Evolutionary conservation across 2,329 filamentous ascomycete species (phyloP).

Genomic region (Dactylellina parvicollis): DNA sequence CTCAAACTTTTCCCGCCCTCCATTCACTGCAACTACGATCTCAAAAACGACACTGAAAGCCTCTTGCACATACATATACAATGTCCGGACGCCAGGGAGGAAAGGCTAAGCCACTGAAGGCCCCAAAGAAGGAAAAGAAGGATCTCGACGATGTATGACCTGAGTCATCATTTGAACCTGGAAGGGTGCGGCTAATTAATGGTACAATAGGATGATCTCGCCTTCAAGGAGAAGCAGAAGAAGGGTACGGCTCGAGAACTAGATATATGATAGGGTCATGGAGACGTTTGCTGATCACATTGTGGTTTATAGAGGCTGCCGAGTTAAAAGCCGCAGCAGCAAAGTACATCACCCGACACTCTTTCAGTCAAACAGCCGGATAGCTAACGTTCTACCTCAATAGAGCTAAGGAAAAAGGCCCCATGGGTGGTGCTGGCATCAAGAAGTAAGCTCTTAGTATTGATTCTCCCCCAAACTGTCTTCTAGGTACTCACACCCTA

Average conservation of each 20-base stretch:
- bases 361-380: not conserved
- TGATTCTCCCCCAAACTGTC: not conserved
- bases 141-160: constrained; percentile 44
- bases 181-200: not conserved
- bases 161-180: not conserved
- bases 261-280: not conserved
- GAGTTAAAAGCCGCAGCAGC: constrained; percentile 57
- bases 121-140: constrained; percentile 57
- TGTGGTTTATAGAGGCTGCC: constrained; percentile 55
- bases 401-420: constrained; percentile 38
- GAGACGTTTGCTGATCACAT: constrained; percentile 10
- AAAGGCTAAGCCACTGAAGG: constrained; percentile 59
- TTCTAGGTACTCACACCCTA: constrained; percentile 4
- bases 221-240: constrained; percentile 58
- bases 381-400: constrained; percentile 15
- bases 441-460: constrained; percentile 55
- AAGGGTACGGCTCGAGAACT: constrained; percentile 49
- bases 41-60: constrained; percentile 5
- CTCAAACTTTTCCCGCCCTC: constrained; percentile 43
- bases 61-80: constrained; percentile 4
- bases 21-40: constrained; percentile 4
- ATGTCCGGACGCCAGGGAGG: constrained; percentile 58
- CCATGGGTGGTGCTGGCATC: constrained; percentile 55
- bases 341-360: constrained; percentile 24
- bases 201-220: constrained; percentile 49